Conservation (phyloP, 2,329 filamentous ascomycete genomes). For the Colletotrichum tamarilloi region DNA sequence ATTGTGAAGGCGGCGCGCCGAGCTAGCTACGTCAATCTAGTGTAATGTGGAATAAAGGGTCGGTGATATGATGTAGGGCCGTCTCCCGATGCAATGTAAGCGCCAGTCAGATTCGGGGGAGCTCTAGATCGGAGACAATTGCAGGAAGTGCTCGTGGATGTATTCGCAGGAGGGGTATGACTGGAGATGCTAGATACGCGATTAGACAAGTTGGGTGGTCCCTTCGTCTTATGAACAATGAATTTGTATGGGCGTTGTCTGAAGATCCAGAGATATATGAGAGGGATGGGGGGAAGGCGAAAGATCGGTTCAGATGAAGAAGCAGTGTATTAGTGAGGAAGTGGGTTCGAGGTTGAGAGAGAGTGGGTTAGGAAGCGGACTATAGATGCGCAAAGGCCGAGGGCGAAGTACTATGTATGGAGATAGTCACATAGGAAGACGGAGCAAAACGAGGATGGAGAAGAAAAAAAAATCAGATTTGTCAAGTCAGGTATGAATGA, state of each 20-base stretch:
- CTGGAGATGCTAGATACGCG: slow-evolving; percentile 14
- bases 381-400: background rate
- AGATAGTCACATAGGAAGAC: background rate
- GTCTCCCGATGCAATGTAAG: background rate
- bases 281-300: background rate
- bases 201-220: background rate
- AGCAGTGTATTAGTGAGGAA: slow-evolving; percentile 18
- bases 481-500: slow-evolving; percentile 21
- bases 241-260: background rate
- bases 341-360: background rate
- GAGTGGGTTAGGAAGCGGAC: slow-evolving; percentile 13
- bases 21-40: slow-evolving; percentile 25
- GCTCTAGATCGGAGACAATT: slow-evolving; percentile 20
- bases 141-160: background rate
- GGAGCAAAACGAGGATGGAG: slow-evolving; percentile 1
- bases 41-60: background rate
- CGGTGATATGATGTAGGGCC: background rate
- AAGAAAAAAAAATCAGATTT: slow-evolving; percentile 18
- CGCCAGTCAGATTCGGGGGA: slow-evolving; percentile 18
- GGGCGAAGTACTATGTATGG: background rate
- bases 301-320: slow-evolving; percentile 2
- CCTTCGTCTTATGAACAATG: slow-evolving; percentile 18
- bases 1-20: slow-evolving; percentile 5
- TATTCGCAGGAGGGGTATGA: slow-evolving; percentile 20
- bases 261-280: background rate